Evolutionary conservation across 2,329 filamentous ascomycete genomes (phyloP).

Genomic region (Botrytis fabae): DNA sequence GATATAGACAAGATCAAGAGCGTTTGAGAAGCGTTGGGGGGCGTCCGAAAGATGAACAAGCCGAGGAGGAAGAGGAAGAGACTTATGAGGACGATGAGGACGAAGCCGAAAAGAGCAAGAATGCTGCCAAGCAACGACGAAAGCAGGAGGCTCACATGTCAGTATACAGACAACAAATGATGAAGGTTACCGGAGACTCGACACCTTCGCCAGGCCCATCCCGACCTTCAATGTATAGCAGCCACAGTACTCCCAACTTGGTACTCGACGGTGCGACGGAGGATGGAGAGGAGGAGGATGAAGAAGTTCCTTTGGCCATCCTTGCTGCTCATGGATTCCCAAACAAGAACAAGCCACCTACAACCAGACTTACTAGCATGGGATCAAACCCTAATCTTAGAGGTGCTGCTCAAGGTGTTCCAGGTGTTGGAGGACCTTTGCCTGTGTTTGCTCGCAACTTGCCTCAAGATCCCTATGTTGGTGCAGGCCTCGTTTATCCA

Average conservation of each 20-base stretch:
- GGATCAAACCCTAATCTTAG: slow-evolving; percentile 73
- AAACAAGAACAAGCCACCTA: slow-evolving; percentile 72
- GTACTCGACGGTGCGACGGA: slow-evolving; percentile 43
- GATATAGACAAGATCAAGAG: slow-evolving; percentile 73
- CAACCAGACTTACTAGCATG: slow-evolving; percentile 50
- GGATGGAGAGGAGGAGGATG: slow-evolving; percentile 72
- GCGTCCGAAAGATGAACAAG: slow-evolving; percentile 53
- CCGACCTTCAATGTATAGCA: slow-evolving; percentile 54
- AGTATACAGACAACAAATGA: slow-evolving; percentile 92
- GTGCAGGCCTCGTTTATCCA: slow-evolving; percentile 72
- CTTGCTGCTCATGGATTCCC: slow-evolving; percentile 88
- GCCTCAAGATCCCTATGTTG: slow-evolving; percentile 82
- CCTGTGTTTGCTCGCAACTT: slow-evolving; percentile 82
- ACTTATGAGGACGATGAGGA: slow-evolving; percentile 76
- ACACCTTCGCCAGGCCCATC: slow-evolving; percentile 46
- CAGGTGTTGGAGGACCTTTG: slow-evolving; percentile 53
- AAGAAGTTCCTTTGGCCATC: slow-evolving; percentile 84
- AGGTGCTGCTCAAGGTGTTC: slow-evolving; percentile 54
- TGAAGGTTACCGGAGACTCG: slow-evolving; percentile 85
- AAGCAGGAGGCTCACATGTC: slow-evolving; percentile 90
- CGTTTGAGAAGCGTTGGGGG: slow-evolving; percentile 51
- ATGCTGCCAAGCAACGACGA: slow-evolving; percentile 72
- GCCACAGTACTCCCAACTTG: slow-evolving; percentile 64
- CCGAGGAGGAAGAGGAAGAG: slow-evolving; percentile 60
- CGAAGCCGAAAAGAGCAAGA: slow-evolving; percentile 71